Base-by-base conservation (phyloP, 345 rosid species). In the Brassica nigra region DNA sequence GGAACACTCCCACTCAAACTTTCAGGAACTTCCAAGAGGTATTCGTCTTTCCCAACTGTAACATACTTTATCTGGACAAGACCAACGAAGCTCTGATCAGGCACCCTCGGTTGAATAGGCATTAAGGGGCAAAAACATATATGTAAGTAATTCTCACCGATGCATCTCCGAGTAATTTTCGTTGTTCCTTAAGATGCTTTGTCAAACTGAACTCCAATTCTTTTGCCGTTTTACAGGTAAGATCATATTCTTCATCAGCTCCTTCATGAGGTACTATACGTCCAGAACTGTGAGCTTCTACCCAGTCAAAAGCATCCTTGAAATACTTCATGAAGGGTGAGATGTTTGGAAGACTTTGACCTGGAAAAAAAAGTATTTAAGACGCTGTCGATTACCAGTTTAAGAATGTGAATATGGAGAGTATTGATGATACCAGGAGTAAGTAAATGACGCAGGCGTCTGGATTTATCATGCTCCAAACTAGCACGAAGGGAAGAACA, bases 241-340 rank as follows among this genome's bases (percentile, higher is more conserved):
- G 80, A 80, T 95, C 99, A 79, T 93, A 93, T 68, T 91, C 94
- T 70, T 75, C 58, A 79, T 93, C 98, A 67, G 81, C 95, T 78
- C 97, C 99, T 78, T 88, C 91, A 82, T 49, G 92, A 75, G 99
- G 98, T 85, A 91, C 84, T 76, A 95, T 74, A 55, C 98, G 96
- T 74, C 99, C 99, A 66, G 97, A 86, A 80, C 64, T 82, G 78
- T 87, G 74, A 71, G 99, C 99, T 86, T 91, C 99, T 57, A 71
- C 90, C 99, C 99, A 95, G 82, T 95, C 94, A 75, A 95, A 95
- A 52, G 92, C 98, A 82, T 87, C 90, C 85, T 95, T 93, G 80
- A 95, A 93, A 80, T 89, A 92, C 66, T 84, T 85, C 49, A 95
- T 86, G 78, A 83, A 79, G 76, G 91, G 71, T 85, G 78, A 76